A percentile compares a stretch with the other conserved stretches of the same genome.
Conservation (phyloP, 208 protist species). For the Leishmania major region DNA sequence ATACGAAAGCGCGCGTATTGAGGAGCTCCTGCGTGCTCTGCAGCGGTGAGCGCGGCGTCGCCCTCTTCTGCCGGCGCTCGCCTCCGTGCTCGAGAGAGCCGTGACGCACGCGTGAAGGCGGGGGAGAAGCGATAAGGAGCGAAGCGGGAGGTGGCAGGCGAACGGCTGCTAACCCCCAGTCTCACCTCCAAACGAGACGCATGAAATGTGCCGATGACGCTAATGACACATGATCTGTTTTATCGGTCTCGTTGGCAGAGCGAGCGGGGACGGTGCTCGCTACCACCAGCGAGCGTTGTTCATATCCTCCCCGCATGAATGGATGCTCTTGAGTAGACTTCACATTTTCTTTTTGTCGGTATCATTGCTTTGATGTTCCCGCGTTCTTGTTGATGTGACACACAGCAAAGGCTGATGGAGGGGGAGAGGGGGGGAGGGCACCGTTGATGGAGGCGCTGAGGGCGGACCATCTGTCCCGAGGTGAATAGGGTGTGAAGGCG, state of each 20-base stretch:
- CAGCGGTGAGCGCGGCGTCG: conserved; percentile 5
- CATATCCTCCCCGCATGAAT: background rate
- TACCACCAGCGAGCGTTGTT: background rate
- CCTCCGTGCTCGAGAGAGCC: background rate
- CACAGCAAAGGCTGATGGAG: background rate
- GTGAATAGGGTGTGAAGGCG: background rate
- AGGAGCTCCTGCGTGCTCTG: conserved; percentile 29
- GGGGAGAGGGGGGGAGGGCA: no score
- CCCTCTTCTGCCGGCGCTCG: background rate
- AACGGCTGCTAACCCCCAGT: background rate
- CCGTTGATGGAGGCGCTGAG: background rate
- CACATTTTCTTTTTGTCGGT: background rate
- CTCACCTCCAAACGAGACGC: background rate
- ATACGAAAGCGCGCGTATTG: conserved; percentile 36
- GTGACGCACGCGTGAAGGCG: background rate
- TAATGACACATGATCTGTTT: background rate
- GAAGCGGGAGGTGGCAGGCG: background rate
- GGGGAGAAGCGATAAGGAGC: background rate
- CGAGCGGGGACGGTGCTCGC: background rate
- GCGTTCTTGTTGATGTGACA: background rate
- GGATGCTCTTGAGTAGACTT: background rate
- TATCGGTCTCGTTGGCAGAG: background rate
- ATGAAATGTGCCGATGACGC: background rate
- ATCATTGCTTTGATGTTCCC: background rate
- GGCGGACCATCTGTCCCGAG: background rate